Evolutionary conservation across 139 green algal species (phyloP), one percentile per base, ranked within the genome.

Genomic region (Gonium pectorale): DNA sequence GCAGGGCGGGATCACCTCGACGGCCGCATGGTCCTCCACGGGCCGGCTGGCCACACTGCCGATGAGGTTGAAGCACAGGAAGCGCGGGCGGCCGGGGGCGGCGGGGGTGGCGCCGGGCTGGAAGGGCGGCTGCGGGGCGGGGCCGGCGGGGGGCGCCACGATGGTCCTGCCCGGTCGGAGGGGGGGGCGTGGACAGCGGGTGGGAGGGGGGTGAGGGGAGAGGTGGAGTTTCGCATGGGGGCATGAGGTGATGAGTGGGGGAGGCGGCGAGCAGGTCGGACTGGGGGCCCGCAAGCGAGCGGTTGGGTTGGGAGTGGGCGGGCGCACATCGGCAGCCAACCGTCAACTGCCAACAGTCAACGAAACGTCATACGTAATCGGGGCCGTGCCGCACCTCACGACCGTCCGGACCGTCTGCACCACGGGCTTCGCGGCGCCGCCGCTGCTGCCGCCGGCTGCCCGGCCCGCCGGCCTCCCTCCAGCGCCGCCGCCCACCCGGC

Each of bases 11-110:
- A n/a, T n/a, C n/a, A n/a, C 94, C 92, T 97, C 93, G 3, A 97
- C 67, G 3, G 83, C 79, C 63, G 93, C 82, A 80, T 94, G 86
- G 81, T 93, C 91, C 8, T 90, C 91, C n/a, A 92, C 89, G 44
- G 85, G 68, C 40, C 81, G 83, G 68, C 83, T 90, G 21, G 75
- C 90, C 43, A 98, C 90, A 73, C 80, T 91, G 38, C 95, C 95
- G 64, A 95, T 40, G 24, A 87, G 49, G 64, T 87, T 98, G 89
- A 96, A 98, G 0, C 91, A 91, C 86, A 98, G 79, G 80, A 96
- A 98, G 22, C 90, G 78, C 26, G 79, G 84, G 4, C 43, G 44
- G 22, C 63, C 63, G 31, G 62, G 44, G 63, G 74, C 62, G 6
- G 63, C 33, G 2, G 79, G 78, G 7, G 90, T 95, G 8, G 88